Evolutionary conservation across 768 basidiomycete species (phyloP), one percentile per base, ranked within the genome.

Genomic region (Tricholoma sp.): DNA sequence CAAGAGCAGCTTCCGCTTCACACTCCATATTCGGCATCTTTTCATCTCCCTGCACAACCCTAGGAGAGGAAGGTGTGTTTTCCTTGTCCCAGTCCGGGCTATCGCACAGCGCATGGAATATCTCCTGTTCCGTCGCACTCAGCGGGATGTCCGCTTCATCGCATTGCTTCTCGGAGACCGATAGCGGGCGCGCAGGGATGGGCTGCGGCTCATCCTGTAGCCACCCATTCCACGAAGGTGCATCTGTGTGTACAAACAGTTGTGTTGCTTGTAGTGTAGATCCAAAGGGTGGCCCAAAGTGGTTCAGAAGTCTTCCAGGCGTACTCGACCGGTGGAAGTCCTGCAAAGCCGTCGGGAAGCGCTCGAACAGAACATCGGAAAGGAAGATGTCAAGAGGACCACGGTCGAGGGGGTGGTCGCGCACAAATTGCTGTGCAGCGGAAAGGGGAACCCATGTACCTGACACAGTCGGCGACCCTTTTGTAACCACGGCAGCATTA

Each of bases 371-470:
- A 36, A 74, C 71, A 60, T 86, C 84, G 48, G 81, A 82, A 37
- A 89, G 72, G 69, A 91, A 90, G 3, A 79, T 67, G 32, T 77
- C 74, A 34, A 86, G 72, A 18, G 74, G 64, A 37, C 68, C 72
- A 12, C 58, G 53, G 17, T 64, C 64, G 0, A 72, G 59, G 33
- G 76, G 68, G 61, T 82, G 81, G 59, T 78, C 74, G 42, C 74
- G 76, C 32, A 81, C 78, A 57, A 81, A 79, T 1, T 72, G 68
- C 53, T 79, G 83, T 2, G 85, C 85, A 4, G 74, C 75, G 29
- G 69, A 61, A 29, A 89, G 76, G n/a, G 88, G 83, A 0, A 83
- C 84, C 89, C 89, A 91, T 0, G 80, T 80, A 2, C 89, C 89
- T 32, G 72, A 72, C 11, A 89, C 76, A 24, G 73, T 67, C 10